A percentile compares a stretch with the other conserved stretches of the same genome.
Evolutionary conservation across 805 yeast species (phyloP).

Genomic region (Huiozyma naganishii): DNA sequence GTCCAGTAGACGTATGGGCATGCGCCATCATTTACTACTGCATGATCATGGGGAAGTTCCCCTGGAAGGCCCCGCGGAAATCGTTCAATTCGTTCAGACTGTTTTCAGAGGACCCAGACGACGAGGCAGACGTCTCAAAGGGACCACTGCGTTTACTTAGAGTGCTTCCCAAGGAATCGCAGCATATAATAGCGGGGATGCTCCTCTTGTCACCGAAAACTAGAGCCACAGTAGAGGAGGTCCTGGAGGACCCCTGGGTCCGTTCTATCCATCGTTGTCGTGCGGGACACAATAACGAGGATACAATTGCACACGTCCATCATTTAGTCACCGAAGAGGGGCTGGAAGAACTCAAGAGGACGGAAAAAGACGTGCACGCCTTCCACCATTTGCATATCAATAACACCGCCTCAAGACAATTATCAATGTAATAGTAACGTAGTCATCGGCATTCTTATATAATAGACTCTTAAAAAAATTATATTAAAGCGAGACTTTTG

Average conservation of each 20-base stretch:
- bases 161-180: constrained; percentile 56
- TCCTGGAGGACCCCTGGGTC: constrained; percentile 50
- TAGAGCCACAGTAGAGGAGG: constrained; percentile 49
- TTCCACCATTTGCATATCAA: background rate
- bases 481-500: background rate
- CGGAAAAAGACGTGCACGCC: background rate
- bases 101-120: constrained; percentile 39
- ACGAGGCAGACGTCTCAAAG: constrained; percentile 33
- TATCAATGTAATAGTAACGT: background rate
- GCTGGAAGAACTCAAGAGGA: constrained; percentile 32
- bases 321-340: constrained; percentile 63
- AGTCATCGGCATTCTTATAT: background rate
- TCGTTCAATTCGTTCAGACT: constrained; percentile 66
- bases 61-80: constrained; percentile 88
- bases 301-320: constrained; percentile 40
- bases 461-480: background rate
- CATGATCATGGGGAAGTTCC: constrained; percentile 77
- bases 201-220: constrained; percentile 45
- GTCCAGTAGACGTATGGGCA: constrained; percentile 88
- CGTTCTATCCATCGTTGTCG: constrained; percentile 44
- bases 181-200: constrained; percentile 56
- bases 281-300: constrained; percentile 8
- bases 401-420: background rate
- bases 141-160: constrained; percentile 71
- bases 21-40: constrained; percentile 87